These are phyloP conservation scores for Pestalotiopsis sp. DNA, from an alignment of 2,329 filamentous ascomycete species.

Conservation along the genomic window DNA sequence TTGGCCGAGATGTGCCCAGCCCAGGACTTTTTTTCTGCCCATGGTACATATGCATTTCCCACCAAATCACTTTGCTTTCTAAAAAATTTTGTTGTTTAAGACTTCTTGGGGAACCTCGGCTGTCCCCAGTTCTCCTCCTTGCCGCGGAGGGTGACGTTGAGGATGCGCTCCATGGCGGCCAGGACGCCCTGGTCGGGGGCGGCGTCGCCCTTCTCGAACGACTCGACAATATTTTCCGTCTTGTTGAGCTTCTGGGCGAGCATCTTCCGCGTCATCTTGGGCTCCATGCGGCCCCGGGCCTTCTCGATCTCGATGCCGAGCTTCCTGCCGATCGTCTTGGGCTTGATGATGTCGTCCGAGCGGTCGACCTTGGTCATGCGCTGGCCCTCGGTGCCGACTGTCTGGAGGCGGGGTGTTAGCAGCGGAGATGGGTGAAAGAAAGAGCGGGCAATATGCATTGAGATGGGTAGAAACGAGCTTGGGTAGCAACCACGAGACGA, in stretches of 20 bases:
- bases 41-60: no score
- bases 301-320: conserved; percentile 84
- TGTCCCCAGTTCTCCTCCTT: conserved; percentile 71
- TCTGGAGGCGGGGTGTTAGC: conserved; percentile 20
- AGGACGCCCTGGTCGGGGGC: conserved; percentile 84
- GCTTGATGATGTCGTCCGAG: conserved; percentile 95
- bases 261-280: conserved; percentile 94
- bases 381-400: conserved; percentile 75
- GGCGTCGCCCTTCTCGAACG: conserved; percentile 82
- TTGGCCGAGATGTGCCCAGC: no score
- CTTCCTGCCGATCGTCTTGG: conserved; percentile 81
- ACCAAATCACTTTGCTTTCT: no score
- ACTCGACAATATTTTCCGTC: conserved; percentile 75
- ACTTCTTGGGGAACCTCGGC: conserved; percentile 66
- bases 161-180: conserved; percentile 74
- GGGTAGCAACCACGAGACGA: neutral
- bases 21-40: no score
- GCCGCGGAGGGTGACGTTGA: conserved; percentile 88
- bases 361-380: conserved; percentile 98
- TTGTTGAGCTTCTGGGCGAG: conserved; percentile 88
- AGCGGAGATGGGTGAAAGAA: neutral
- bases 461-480: no score
- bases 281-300: conserved; percentile 78
- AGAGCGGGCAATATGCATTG: no score
- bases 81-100: neutral